Evolutionary conservation across 352 stramenopile species (phyloP).

Genomic region (Pythium oligandrum): DNA sequence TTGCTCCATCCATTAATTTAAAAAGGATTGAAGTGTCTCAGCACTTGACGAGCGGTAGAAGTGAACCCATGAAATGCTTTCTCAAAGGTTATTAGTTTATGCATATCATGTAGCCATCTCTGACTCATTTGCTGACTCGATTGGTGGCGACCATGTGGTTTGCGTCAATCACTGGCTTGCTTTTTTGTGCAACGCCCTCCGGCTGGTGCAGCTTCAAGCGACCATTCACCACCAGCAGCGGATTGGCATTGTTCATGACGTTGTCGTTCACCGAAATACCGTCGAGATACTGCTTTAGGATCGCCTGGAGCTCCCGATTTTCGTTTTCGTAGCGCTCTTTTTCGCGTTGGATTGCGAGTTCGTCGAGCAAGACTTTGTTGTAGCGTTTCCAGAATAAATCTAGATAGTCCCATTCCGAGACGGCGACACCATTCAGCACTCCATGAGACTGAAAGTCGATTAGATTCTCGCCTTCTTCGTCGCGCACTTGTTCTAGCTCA

Average conservation of each 20-base stretch:
- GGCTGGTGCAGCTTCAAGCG: constrained; percentile 55
- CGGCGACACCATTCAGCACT: constrained; percentile 35
- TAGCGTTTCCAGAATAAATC: constrained; percentile 94
- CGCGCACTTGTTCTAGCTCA: constrained; percentile 23
- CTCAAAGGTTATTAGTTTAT: no score
- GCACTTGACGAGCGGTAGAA: no score
- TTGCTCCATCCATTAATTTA: no score
- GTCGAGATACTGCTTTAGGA: constrained; percentile 92
- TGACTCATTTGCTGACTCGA: constrained; percentile 34
- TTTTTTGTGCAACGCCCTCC: constrained; percentile 27
- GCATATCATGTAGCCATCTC: no score
- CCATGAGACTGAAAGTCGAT: constrained; percentile 64
- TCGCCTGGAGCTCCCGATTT: constrained; percentile 88
- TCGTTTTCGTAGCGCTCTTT: constrained; percentile 80
- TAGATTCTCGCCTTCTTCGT: constrained; percentile 41
- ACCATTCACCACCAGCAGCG: constrained; percentile 92
- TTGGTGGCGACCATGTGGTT: constrained; percentile 84
- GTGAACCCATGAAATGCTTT: no score
- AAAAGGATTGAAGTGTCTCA: no score
- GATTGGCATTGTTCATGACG: constrained; percentile 89
- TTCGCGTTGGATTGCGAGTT: constrained; percentile 87
- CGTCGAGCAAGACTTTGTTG: constrained; percentile 93
- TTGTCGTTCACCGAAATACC: constrained; percentile 90
- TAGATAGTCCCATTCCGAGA: constrained; percentile 80
- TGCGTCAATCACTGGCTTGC: constrained; percentile 61